Base-by-base conservation (phyloP, 2,329 filamentous ascomycete genomes). In the Thielaviopsis populi region DNA sequence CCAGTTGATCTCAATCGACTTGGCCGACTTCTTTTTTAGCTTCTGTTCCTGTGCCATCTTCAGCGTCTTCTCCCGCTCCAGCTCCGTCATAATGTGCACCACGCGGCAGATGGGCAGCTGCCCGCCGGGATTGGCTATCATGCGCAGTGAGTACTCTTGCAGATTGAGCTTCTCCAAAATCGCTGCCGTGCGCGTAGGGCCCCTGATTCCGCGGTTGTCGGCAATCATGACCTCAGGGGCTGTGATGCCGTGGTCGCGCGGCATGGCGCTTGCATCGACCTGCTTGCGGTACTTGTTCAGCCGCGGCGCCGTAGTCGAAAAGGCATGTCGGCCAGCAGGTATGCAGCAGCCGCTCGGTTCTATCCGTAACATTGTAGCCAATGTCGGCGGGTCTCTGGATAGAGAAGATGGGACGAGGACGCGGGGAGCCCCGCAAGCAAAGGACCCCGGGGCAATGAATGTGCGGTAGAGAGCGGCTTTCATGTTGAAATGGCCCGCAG, bases 1-100 rank as follows among this genome's bases (percentile, higher is more conserved):
- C 91, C 91, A 97, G 73, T 90, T 92, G 69, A 97, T 69, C 75
- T 96, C 91, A n/a, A 96, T 73, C 71, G 86, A 86, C 76, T 96
- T 96, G 68, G 77, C 78, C 42, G 75, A 66, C 68, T 73, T 72
- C 67, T 75, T 70, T 69, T 69, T 68, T 65, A 76, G 74, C 56
- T 76, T 76, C 68, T 71, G 76, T 69, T 74, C 73, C 67, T 76
- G 75, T 68, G 74, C 76, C 66, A 77, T 74, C 67, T 78, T 77
- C 50, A 72, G 68, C 60, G 73, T 72, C 68, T 77, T 73, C 66
- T 75, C 73, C 62, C 72, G 73, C 73, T 68, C 77, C 69, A 70
- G 77, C 63, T 80, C 74, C 1, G 76, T 80, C 56, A 74, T 73
- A 69, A 84, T 85, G 72, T 83, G 79, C 37, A 89, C 72, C 56